Evolutionary conservation across 1,139 yeast species (phyloP), one percentile per base, ranked within the genome.

Genomic region (Sugiyamaella castrensis): DNA sequence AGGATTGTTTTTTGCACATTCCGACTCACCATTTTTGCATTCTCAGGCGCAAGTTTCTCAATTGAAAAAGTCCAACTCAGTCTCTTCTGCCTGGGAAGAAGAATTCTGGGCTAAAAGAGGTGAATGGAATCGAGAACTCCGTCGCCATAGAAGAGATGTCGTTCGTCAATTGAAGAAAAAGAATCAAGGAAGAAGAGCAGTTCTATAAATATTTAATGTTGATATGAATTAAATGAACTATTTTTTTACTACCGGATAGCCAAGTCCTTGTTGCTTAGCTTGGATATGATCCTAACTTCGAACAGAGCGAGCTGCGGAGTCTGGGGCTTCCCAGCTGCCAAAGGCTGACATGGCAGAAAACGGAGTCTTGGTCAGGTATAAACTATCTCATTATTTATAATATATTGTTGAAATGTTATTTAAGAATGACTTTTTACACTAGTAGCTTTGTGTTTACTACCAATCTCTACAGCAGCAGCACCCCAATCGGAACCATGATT

Each of bases 401-500:
- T 10, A 27, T 30, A 31, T 44, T 44, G n/a, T n/a, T n/a, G n/a
- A n/a, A n/a, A n/a, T n/a, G n/a, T n/a, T n/a, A n/a, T n/a, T n/a
- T n/a, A n/a, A n/a, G n/a, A n/a, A n/a, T n/a, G n/a, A n/a, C n/a
- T n/a, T n/a, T n/a, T n/a, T n/a, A n/a, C n/a, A n/a, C n/a, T 41
- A 36, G 46, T 28, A 13, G 24, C 26, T 36, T 40, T 48, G 38
- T 40, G 46, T 56, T 66, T 67, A 51, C 45, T 42, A 26, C 65
- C 82, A 98, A 89, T 91, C 72, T 92, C 98, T 34, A 92, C 96
- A n/a, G 98, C 98, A 52, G 97, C 97, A 40, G 95, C 92, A 60
- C 95, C 98, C 98, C 98, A 92, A 69, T 92, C 98, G 64, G 80
- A 88, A 55, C 98, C 98, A 65, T 92, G 98, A 73, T 92, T 92